Conservation (phyloP, 1,284 basidiomycete genomes). For the Rhodotorula glutinis region DNA sequence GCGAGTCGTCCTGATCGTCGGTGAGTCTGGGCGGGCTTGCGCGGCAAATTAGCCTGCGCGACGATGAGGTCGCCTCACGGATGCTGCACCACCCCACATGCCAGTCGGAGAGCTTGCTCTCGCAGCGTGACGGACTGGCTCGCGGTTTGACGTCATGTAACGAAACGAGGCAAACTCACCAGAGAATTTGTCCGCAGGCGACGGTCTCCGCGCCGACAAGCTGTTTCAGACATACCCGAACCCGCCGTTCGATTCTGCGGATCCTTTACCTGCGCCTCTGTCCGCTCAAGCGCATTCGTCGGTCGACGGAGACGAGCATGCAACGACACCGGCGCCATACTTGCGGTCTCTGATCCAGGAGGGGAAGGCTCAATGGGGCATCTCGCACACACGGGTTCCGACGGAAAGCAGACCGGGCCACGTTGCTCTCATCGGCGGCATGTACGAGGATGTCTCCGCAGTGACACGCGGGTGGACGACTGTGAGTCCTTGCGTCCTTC, state of each 20-base stretch:
- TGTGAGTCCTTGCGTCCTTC: not conserved
- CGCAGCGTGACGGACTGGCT: too few species aligned
- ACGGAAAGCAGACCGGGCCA: constrained; percentile 84
- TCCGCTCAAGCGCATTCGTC: not conserved
- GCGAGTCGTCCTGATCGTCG: constrained; percentile 55
- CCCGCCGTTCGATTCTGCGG: constrained; percentile 55
- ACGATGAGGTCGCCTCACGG: too few species aligned
- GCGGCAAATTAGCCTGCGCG: too few species aligned
- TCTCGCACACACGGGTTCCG: constrained; percentile 82
- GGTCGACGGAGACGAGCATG: not conserved
- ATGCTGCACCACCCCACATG: not conserved
- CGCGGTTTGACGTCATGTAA: too few species aligned
- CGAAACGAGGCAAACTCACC: too few species aligned
- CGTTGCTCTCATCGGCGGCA: constrained; percentile 83
- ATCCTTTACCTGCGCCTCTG: constrained; percentile 43
- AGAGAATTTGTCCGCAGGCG: constrained; percentile 51
- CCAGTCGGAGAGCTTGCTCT: not conserved
- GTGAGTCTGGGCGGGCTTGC: constrained; percentile 54
- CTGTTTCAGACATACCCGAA: constrained; percentile 67
- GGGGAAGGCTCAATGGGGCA: constrained; percentile 68
- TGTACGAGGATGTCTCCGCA: constrained; percentile 90
- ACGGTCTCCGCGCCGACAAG: constrained; percentile 78
- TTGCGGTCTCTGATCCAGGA: constrained; percentile 64
- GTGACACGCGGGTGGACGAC: constrained; percentile 65
- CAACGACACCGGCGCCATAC: constrained; percentile 68